Base-by-base conservation (phyloP, 768 basidiomycete genomes). In the Leccinum longicurvipes region DNA sequence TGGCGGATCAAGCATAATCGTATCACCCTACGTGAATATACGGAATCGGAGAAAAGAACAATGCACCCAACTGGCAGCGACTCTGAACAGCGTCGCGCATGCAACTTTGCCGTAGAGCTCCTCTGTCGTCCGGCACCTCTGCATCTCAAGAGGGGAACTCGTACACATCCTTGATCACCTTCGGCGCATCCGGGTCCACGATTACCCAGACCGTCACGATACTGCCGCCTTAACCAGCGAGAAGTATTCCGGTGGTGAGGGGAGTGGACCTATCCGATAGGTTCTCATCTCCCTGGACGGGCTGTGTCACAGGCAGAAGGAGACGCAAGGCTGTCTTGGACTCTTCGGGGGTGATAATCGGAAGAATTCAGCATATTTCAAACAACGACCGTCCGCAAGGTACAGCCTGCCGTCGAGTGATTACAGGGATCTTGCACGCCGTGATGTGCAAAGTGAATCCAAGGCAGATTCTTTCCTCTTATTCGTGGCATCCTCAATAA, bases 361-460 rank as follows among this genome's bases (percentile, higher is more conserved):
- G 17, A 29, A 2, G 28, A 44, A 31, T 15, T 32, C 46, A 3
- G 36, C 15, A 12, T 44, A 46, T 19, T 41, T 44, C n/a, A 46
- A 34, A 17, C 31, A 21, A 19, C 7, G 51, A 4, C 44, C 17
- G 11, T 47, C 17, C 8, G 9, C 51, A 7, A 68, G 60, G 3
- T 39, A n/a, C 42, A 72, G 59, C 4, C 34, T 53, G 28, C 62
- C 64, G 14, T 64, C 49, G 15, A 63, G 39, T 4, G 70, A n/a
- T 60, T 42, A 12, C 49, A 9, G 2, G 32, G 6, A 25, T 63
- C 54, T 42, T 70, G 67, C 10, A 46, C 31, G 2, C 63, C 71
- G 27, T 74, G 73, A 50, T 71, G 72, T 25, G 67, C 66, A 47
- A 74, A 58, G 50, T 73, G 73, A 2, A 67, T 64, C 67, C 44